Conservation (phyloP, 2,329 filamentous ascomycete genomes). For the Trichoderma sp. region DNA sequence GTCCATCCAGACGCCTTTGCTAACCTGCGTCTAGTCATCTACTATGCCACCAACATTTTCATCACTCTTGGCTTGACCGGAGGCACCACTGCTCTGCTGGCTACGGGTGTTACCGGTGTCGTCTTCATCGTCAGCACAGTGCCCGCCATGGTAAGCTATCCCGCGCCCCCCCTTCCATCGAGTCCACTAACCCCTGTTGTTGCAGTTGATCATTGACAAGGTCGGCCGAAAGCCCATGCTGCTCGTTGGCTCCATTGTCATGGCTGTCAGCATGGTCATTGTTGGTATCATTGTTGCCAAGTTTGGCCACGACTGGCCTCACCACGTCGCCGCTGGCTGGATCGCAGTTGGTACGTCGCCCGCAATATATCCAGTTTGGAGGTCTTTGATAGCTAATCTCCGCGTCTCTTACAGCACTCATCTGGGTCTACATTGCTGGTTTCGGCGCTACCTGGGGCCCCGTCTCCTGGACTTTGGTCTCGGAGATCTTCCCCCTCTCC, state of each 20-base stretch:
- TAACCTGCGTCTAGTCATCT: conserved; percentile 50
- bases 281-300: conserved; percentile 69
- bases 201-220: conserved; percentile 62
- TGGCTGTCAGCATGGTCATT: conserved; percentile 71
- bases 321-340: conserved; percentile 67
- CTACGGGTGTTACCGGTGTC: conserved; percentile 72
- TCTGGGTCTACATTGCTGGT: conserved; percentile 74
- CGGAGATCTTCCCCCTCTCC: conserved; percentile 73
- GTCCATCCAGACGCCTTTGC: too few relatives aligned
- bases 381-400: not conserved
- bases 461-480: conserved; percentile 72
- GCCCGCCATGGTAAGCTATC: conserved; percentile 53
- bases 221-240: conserved; percentile 65
- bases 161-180: not conserved
- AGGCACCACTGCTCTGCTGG: conserved; percentile 59
- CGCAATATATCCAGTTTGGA: too few relatives aligned
- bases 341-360: conserved; percentile 51
- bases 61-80: conserved; percentile 60
- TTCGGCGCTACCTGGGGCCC: conserved; percentile 79
- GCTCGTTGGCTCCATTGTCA: conserved; percentile 67
- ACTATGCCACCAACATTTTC: conserved; percentile 74
- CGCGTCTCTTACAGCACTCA: conserved; percentile 54
- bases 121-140: conserved; percentile 70
- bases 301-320: conserved; percentile 59
- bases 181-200: not conserved